Percentiles rank a stretch among this genome's conserved stretches.
phyloP scores from a whole-genome alignment of 345 rosid species.

The Lenwebbia sp. region DNA sequence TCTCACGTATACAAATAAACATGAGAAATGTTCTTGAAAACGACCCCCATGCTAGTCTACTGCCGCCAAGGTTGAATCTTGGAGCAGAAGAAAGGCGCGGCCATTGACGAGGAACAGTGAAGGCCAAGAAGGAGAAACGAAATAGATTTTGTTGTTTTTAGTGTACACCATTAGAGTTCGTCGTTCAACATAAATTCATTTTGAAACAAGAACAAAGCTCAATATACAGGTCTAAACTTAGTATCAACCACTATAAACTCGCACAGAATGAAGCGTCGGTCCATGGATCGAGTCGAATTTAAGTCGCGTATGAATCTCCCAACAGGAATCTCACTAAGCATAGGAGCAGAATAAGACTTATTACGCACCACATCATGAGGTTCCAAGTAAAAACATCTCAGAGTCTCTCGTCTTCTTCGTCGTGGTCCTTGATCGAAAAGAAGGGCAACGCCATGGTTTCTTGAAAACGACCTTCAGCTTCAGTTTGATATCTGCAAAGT shows the following conservation, averaged over 20 bases:
- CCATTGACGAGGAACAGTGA: neutral
- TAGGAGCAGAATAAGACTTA: neutral
- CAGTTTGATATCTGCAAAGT: accelerated
- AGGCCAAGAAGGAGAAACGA: neutral
- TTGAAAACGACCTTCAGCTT: neutral
- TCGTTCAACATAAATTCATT: neutral
- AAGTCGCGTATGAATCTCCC: neutral
- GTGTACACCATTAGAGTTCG: neutral
- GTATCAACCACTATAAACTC: neutral
- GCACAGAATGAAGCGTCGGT: neutral
- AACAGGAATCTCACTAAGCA: neutral
- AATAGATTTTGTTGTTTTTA: neutral
- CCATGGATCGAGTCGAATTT: neutral
- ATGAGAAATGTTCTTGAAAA: no score
- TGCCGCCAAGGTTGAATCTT: neutral
- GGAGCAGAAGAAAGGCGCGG: neutral
- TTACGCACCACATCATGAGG: neutral
- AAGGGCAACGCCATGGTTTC: neutral
- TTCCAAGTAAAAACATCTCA: neutral
- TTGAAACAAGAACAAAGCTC: neutral
- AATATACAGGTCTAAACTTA: neutral
- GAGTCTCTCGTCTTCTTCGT: neutral
- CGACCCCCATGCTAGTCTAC: no score
- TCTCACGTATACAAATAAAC: neutral
- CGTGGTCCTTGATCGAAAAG: neutral